Conservation (phyloP, 1,139 yeast genomes). For the Torulaspora globosa region DNA sequence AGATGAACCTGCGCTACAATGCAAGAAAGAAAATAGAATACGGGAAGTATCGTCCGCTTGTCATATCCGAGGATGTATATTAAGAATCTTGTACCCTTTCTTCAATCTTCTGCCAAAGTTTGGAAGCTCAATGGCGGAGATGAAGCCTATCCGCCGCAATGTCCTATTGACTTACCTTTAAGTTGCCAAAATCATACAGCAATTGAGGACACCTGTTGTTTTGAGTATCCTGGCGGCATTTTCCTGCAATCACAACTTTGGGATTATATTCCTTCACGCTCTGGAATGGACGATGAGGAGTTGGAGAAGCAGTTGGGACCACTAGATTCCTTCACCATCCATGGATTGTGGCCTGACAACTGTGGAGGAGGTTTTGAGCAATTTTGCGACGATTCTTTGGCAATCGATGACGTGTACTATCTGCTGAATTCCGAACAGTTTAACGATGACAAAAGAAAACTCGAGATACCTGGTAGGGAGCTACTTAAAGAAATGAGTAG, state of each 20-base stretch:
- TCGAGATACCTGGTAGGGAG: slow-evolving; percentile 44
- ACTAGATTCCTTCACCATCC: slow-evolving; percentile 71
- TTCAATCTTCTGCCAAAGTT: slow-evolving; percentile 8
- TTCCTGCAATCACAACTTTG: slow-evolving; percentile 87
- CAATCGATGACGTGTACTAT: slow-evolving; percentile 50
- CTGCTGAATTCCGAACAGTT: slow-evolving; percentile 45
- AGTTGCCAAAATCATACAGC: slow-evolving; percentile 53
- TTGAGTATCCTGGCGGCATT: slow-evolving; percentile 84
- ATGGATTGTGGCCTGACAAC: slow-evolving; percentile 83
- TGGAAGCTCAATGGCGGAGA: slow-evolving; percentile 3
- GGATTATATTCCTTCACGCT: slow-evolving; percentile 67
- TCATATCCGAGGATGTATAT: slow-evolving; percentile 4
- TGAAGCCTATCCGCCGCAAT: slow-evolving; percentile 31
- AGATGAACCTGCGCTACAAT: background rate
- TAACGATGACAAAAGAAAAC: slow-evolving; percentile 22
- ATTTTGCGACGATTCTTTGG: slow-evolving; percentile 66
- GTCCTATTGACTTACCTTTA: slow-evolving; percentile 65
- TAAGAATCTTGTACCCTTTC: slow-evolving; percentile 9
- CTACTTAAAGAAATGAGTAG: slow-evolving; percentile 55
- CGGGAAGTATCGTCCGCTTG: background rate
- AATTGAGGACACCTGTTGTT: slow-evolving; percentile 65
- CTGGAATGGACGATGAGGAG: slow-evolving; percentile 22
- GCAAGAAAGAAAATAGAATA: background rate
- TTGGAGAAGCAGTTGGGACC: slow-evolving; percentile 60
- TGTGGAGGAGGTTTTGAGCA: slow-evolving; percentile 72